phyloP scores from a whole-genome alignment of 208 protist genomes.

The Crithidia brevicula region DNA sequence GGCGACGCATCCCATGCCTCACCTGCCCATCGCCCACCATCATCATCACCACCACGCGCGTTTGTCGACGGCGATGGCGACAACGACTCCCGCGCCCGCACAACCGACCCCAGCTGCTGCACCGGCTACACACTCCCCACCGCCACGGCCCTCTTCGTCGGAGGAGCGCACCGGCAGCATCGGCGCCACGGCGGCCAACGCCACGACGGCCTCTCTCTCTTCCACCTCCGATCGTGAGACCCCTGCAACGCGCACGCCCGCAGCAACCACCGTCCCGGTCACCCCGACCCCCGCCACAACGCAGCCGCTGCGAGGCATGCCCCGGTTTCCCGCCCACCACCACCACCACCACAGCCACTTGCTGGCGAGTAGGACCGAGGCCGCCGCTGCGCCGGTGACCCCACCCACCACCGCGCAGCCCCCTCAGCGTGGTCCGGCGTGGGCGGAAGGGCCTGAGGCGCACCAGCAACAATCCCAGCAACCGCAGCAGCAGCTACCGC shows the following conservation, averaged over 20 bases:
- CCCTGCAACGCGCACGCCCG: not conserved
- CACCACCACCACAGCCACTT: conserved; percentile 39
- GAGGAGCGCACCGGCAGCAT: conserved; percentile 19
- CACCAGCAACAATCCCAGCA: conserved; percentile 2
- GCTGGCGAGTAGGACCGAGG: conserved; percentile 13
- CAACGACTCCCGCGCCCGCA: not conserved
- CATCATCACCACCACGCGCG: conserved; percentile 36
- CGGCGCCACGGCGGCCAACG: not conserved
- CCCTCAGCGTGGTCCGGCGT: too few species aligned
- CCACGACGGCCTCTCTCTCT: not conserved
- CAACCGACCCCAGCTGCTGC: not conserved
- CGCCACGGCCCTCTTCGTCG: not conserved
- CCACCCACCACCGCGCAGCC: conserved; percentile 3
- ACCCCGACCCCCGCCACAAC: not conserved
- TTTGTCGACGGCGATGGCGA: not conserved
- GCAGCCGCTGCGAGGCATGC: conserved; percentile 26
- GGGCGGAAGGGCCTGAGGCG: too few species aligned
- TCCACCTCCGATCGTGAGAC: not conserved
- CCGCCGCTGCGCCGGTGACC: not conserved
- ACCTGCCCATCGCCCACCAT: conserved; percentile 30
- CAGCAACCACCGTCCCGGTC: not conserved
- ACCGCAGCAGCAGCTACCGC: conserved; percentile 15
- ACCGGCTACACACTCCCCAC: conserved; percentile 3
- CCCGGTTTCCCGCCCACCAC: conserved; percentile 24
- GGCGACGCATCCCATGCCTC: conserved; percentile 30